These are phyloP conservation scores for Alternaria viburni DNA, from an alignment of 2,329 filamentous ascomycete species.

Conservation along the genomic window DNA sequence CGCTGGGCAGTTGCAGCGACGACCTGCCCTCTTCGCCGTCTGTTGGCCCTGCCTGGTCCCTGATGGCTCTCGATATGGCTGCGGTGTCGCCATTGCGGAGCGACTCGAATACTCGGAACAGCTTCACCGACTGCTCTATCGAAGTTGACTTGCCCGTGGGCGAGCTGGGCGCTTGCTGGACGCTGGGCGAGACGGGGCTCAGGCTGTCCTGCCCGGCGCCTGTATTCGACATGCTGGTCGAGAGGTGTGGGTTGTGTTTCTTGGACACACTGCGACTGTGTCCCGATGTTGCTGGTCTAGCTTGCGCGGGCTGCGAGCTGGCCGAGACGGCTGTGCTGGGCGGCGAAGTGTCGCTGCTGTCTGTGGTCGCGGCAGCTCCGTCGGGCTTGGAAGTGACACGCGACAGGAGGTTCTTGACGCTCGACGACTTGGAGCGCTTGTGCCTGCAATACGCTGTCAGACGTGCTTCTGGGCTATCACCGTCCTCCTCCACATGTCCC, in stretches of 20 bases:
- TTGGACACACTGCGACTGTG: conserved; percentile 39
- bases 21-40: conserved; percentile 64
- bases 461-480: not conserved
- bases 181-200: conserved; percentile 26
- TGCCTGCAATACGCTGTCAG: conserved; percentile 36
- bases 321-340: conserved; percentile 28
- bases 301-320: conserved; percentile 29
- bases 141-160: conserved; percentile 49
- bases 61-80: conserved; percentile 84
- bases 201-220: conserved; percentile 22
- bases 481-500: conserved; percentile 3
- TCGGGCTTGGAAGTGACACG: conserved; percentile 41
- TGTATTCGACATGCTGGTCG: conserved; percentile 36
- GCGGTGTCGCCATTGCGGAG: conserved; percentile 88
- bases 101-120: conserved; percentile 93
- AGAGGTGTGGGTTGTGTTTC: conserved; percentile 36
- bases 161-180: conserved; percentile 28
- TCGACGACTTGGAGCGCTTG: conserved; percentile 52
- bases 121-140: conserved; percentile 91
- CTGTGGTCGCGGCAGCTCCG: conserved; percentile 33
- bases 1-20: conserved; percentile 48
- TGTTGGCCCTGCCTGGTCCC: conserved; percentile 59
- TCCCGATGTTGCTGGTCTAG: conserved; percentile 1
- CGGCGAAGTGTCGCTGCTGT: conserved; percentile 20
- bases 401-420: conserved; percentile 47